Evolutionary conservation across 2,329 filamentous ascomycete species (phyloP), one percentile per base, ranked within the genome.

Genomic region (Gyromitra esculenta): DNA sequence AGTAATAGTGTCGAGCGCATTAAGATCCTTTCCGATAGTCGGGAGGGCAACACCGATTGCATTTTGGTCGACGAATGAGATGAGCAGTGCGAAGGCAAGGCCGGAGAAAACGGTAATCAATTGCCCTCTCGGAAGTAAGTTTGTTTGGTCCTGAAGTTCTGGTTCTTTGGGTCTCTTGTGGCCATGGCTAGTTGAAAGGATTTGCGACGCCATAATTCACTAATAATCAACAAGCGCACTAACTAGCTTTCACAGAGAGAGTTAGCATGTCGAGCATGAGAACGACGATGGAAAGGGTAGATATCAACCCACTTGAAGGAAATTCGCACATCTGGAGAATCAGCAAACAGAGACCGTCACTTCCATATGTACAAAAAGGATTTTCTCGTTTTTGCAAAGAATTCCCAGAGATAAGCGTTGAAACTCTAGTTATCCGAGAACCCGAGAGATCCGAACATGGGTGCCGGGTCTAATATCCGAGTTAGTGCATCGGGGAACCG

Each of bases 51-150:
- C 68, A 64, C 68, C 59, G 9, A 71, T 71, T 1, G 68, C 25
- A 18, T 71, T 71, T 18, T 71, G 68, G 57, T 71, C 68, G 48
- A 71, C 59, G 35, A 71, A 64, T 9, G 68, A 64, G 48, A 71
- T 71, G 15, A 71, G 59, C 35, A 71, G 21, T 21, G 68, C 57
- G 35, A 71, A 71, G 3, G 68, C 45, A 43, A 71, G 57, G 7
- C 68, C 68, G 15, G 45, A 71, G 57, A 71, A 71, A 13, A 71
- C 68, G 2, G 57, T 71, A 15, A 71, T 64, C 15, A 71, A 21
- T 52, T 71, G 68, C 0, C 68, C 68, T 13, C 37, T 54, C 5
- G 57, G 68, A 25, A 71, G 68, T 8, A 71, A 35, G 11, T 71
- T 71, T 13, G 68, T 71, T 39, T 71, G 68, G 48, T 71, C 68